phyloP scores from a whole-genome alignment of 768 basidiomycete species.

The Serendipita sp. region DNA sequence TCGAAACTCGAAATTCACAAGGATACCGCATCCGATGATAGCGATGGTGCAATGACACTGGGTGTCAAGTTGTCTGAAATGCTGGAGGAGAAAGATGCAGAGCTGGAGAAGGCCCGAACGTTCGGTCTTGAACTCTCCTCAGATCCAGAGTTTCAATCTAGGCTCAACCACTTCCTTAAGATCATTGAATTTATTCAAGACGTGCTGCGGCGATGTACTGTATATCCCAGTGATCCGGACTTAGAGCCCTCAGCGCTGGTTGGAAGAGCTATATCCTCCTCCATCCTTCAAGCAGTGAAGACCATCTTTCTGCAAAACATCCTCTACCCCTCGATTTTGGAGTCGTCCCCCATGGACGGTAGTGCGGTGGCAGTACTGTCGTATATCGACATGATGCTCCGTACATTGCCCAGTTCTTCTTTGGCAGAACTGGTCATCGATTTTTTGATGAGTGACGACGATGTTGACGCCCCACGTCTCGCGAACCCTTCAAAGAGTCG shows the following conservation, averaged over 20 bases:
- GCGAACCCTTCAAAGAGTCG: conserved; percentile 21
- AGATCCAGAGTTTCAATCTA: conserved; percentile 56
- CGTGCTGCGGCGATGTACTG: conserved; percentile 53
- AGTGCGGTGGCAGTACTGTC: conserved; percentile 92
- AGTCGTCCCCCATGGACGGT: conserved; percentile 87
- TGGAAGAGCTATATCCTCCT: conserved; percentile 66
- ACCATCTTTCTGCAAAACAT: conserved; percentile 85
- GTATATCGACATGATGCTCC: conserved; percentile 80
- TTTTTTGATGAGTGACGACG: conserved; percentile 76
- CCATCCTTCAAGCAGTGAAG: conserved; percentile 69
- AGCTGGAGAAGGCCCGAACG: conserved; percentile 35
- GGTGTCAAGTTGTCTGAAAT: conserved; percentile 44
- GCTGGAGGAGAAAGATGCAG: conserved; percentile 34
- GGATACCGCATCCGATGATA: conserved; percentile 25
- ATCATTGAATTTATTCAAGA: conserved; percentile 86
- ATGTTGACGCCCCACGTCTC: conserved; percentile 41
- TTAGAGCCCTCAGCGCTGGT: conserved; percentile 50
- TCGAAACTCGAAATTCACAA: conserved; percentile 60
- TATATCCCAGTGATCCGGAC: conserved; percentile 23
- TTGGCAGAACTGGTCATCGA: conserved; percentile 56
- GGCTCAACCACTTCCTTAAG: conserved; percentile 80
- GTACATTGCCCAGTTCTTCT: conserved; percentile 51
- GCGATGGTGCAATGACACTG: conserved; percentile 44
- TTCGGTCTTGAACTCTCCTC: conserved; percentile 66
- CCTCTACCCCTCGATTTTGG: conserved; percentile 80